phyloP scores from a whole-genome alignment of 768 basidiomycete genomes.

The Butyriboletus loyo region DNA sequence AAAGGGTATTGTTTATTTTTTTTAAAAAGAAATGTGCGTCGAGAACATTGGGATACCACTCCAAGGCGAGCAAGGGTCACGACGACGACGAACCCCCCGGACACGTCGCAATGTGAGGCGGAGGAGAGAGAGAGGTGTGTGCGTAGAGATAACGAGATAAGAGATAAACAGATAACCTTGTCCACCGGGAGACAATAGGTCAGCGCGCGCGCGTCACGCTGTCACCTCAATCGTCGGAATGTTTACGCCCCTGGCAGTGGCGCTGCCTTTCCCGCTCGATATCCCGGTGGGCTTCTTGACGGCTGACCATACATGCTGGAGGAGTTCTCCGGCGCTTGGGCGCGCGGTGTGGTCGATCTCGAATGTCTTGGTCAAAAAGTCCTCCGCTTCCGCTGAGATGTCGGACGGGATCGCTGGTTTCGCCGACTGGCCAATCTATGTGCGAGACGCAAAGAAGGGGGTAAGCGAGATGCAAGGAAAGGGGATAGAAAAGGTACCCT shows the following conservation, averaged over 20 bases:
- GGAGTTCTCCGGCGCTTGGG: conserved; percentile 73
- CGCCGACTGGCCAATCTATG: conserved; percentile 86
- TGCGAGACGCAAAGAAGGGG: neutral
- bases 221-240: conserved; percentile 32
- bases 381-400: conserved; percentile 83
- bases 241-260: conserved; percentile 2
- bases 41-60: neutral
- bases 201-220: conserved; percentile 5
- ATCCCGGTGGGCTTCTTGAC: conserved; percentile 31
- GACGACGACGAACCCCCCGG: neutral
- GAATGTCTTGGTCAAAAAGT: conserved; percentile 84
- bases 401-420: conserved; percentile 88
- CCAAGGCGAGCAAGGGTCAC: neutral
- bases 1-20: neutral
- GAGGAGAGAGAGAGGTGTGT: neutral
- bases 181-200: neutral
- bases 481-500: neutral
- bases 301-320: conserved; percentile 71
- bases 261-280: conserved; percentile 22
- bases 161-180: neutral
- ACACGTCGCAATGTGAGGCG: neutral
- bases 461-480: neutral
- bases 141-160: neutral
- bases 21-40: neutral
- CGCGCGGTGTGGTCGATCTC: conserved; percentile 78